These are phyloP conservation scores for Urochloa ruziziensis DNA, from an alignment of 176 grass and related monocot species.

Conservation along the genomic window DNA sequence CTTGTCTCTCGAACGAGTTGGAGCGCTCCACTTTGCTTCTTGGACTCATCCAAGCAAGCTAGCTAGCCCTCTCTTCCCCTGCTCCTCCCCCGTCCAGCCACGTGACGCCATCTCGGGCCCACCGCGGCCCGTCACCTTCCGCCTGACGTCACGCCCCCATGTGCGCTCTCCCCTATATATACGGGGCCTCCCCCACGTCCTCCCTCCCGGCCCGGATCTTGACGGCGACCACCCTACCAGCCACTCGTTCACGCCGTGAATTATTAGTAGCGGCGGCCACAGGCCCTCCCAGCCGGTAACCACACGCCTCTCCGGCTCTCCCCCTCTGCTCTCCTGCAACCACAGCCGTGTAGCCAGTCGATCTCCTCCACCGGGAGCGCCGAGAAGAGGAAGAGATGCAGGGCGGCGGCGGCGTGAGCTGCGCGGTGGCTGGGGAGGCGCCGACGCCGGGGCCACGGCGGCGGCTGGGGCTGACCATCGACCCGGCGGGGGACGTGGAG, in stretches of 20 bases:
- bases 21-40: neutral
- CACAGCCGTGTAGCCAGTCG: neutral
- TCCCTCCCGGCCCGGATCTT: conserved; percentile 3
- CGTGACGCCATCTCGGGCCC: conserved; percentile 47
- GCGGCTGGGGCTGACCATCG: conserved; percentile 46
- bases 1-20: neutral
- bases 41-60: neutral
- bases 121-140: conserved; percentile 20
- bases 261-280: neutral
- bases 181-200: neutral
- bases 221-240: conserved; percentile 17
- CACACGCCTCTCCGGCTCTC: no score
- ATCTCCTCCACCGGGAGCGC: neutral
- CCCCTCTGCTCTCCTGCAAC: neutral
- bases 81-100: neutral
- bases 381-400: conserved; percentile 17
- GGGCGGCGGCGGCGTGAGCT: conserved; percentile 46
- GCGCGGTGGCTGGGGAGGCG: conserved; percentile 17
- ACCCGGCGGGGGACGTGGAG: conserved; percentile 23
- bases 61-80: no score
- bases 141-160: conserved; percentile 57
- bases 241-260: neutral
- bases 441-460: neutral
- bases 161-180: conserved; percentile 39
- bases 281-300: no score